Evolutionary conservation across 2,329 filamentous ascomycete genomes (phyloP), one percentile per base, ranked within the genome.

Genomic region (Penicillium sp.): DNA sequence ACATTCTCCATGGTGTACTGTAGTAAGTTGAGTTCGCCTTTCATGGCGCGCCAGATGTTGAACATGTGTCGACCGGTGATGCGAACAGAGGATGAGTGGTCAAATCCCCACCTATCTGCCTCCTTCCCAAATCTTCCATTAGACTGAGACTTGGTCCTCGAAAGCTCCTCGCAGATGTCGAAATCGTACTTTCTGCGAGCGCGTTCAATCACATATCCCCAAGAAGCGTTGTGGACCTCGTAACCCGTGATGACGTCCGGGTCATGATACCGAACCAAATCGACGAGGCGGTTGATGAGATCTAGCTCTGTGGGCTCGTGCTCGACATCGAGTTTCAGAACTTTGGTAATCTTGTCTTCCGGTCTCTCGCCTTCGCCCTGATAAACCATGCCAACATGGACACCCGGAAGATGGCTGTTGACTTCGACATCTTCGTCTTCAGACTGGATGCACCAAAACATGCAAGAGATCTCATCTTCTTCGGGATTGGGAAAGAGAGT

Each of bases 1-100:
- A 97, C 91, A 66, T 96, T 97, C 72, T 97, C 94, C 85, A 97
- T 89, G 0, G 90, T 96, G 69, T 99, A 97, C 69, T 97, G 92
- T 10, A 96, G 81, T 27, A 99, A 77, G 63, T 92, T 95, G 27
- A 99, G 76, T 73, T 97, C 93, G n/a, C 88, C 85, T 54, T 91
- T 85, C 92, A 99, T 97, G 0, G 92, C 92, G 64, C 93, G 85
- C 92, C 94, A 97, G 43, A 97, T 89, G 64, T 97, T 97, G 77
- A 99, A 92, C 81, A 96, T 91, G 69, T 97, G 93, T 57, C 94
- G 84, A 5, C 94, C 94, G 0, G 92, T 97, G n/a, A 99, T 85
- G 53, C 87, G 86, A 62, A 97, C 92, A 2, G 91, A 93, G 2
- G 92, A 96, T 0, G 92, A 95, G 50, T 92, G 92, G 59, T 91